Evolutionary conservation across 352 stramenopile genomes (phyloP), one percentile per base, ranked within the genome.

Genomic region (Aphanomyces astaci): DNA sequence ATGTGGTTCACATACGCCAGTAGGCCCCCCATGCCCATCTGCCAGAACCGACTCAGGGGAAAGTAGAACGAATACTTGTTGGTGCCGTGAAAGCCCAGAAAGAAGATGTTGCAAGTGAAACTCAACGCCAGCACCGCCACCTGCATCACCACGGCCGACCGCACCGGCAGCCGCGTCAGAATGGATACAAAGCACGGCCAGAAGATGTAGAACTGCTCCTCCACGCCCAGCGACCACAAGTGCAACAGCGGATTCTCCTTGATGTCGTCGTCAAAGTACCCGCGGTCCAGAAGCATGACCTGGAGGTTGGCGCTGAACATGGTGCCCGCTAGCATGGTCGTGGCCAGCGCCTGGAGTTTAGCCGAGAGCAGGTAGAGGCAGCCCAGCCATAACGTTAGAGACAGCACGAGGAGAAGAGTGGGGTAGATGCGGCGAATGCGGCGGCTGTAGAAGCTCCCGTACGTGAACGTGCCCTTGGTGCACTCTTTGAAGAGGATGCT

Each of bases 121-220:
- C 49, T 64, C 2, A 51, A 15, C 27, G 32, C 4, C 10, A 64
- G 22, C 11, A 70, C 17, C 25, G 33, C 24, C 36, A 64, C 24
- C 51, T 64, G 63, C 7, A 64, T 10, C 4, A 3, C 2, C 24
- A 70, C 4, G 5, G 36, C 63, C 4, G 19, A 7, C 4, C 15
- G 9, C 13, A 25, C 15, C 4, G 13, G 9, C 32, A 52, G 36
- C 15, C 22, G 10, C 9, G 49, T 22, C 11, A 70, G 13, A 7
- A 64, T 1, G 11, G 63, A 7, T 31, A 32, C 63, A 4, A 70
- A 3, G 53, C 64, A 64, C 17, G 63, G 63, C 63, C 63, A 70
- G 5, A 70, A 9, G 27, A 70, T 28, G 53, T 70, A 70, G 46
- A 64, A 70, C 45, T 70, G 63, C 53, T 70, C 63, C 27, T 70